phyloP scores from a whole-genome alignment of 257 asterid species.

The Lycium ferocissimum region DNA sequence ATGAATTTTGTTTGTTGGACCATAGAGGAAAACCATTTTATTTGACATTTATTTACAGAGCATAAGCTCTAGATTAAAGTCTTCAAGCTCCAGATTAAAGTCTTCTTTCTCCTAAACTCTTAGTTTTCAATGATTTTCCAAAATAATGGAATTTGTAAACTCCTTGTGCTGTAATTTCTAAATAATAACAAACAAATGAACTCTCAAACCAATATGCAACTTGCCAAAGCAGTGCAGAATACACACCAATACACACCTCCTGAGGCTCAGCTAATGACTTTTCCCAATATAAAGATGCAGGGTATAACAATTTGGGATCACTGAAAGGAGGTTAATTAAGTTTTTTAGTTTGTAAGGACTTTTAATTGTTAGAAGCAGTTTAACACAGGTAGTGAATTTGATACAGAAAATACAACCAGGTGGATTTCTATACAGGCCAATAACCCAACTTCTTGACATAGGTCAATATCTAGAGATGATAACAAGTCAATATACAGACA shows the following conservation, averaged over 20 bases:
- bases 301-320: background rate
- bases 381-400: background rate
- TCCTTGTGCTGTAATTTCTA: background rate
- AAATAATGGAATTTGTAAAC: background rate
- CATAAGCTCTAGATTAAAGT: background rate
- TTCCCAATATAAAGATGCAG: background rate
- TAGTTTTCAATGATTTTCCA: background rate
- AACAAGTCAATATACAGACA: background rate
- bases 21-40: constrained; percentile 23
- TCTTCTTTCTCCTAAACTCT: background rate
- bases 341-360: background rate
- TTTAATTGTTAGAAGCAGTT: background rate
- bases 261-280: background rate
- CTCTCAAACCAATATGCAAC: background rate
- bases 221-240: constrained; percentile 24
- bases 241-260: constrained; percentile 14
- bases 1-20: background rate
- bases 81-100: background rate
- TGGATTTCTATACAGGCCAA: constrained; percentile 15
- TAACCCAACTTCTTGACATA: background rate
- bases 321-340: background rate
- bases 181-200: background rate
- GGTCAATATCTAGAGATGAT: background rate
- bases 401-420: constrained; percentile 15
- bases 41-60: constrained; percentile 12